Evolutionary conservation across 257 asterid species (phyloP), one percentile per base, ranked within the genome.

Genomic region (Solanum etuberosum): DNA sequence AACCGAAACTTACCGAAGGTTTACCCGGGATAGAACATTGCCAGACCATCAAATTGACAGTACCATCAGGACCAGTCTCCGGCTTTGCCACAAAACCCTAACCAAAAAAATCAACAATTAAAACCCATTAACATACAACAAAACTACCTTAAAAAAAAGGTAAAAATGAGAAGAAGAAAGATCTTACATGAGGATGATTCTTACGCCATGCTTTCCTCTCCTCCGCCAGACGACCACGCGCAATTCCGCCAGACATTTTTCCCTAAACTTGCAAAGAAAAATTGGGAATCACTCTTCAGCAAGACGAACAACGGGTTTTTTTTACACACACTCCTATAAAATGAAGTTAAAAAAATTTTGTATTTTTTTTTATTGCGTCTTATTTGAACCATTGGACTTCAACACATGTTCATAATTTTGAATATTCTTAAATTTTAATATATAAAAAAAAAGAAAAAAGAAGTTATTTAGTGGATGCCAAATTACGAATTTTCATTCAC

Each of bases 51-150:
- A 90, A 57, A 83, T 90, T 90, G 6, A 87, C 87, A 11, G 86
- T 54, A 20, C 89, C 89, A 65, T 90, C 90, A 21, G 88, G 13
- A 35, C 73, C 83, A 5, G 90, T 87, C 87, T 90, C 91, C 37
- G 90, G 91, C 76, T 83, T 90, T 9, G 91, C 91, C 59, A 90
- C 91, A 68, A 90, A 90, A 83, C 91, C 91, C 91, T 90, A 84
- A 84, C 51, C 18, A 10, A 32, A 48, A 32, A 16, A 65, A n/a
- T 38, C 3, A 15, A 85, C 21, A 68, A 9, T 34, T 34, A 71
- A 59, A 71, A 42, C 40, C 63, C 54, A 78, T 77, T 25, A 77
- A 77, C 6, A 46, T 25, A 51, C 65, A 43, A 40, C 65, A 18
- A 78, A 43, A 43, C 9, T 4, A 76, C 83, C 81, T 6, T 15